These are phyloP conservation scores for Suillus decipiens DNA, from an alignment of 768 basidiomycete species.

Conservation along the genomic window DNA sequence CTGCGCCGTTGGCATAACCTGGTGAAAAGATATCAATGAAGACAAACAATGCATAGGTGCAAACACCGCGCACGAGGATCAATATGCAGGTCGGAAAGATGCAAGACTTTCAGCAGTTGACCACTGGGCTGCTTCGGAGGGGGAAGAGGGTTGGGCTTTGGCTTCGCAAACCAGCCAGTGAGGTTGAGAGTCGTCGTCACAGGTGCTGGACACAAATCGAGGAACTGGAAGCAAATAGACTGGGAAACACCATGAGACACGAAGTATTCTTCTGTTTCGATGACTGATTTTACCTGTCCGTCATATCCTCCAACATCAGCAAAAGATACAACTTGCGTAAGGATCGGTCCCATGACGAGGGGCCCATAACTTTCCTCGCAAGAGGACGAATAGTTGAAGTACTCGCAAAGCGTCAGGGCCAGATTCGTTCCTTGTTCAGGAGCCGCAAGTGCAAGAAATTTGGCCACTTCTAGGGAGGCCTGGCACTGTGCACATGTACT, in stretches of 20 bases:
- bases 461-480: slow-evolving; percentile 60
- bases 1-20: slow-evolving; percentile 71
- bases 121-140: slow-evolving; percentile 51
- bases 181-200: slow-evolving; percentile 61
- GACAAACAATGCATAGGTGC: slow-evolving; percentile 4
- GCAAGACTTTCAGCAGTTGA: slow-evolving; percentile 67
- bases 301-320: slow-evolving; percentile 74
- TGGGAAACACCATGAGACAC: slow-evolving; percentile 22
- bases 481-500: slow-evolving; percentile 62
- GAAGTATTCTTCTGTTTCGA: neutral
- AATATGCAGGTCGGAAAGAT: slow-evolving; percentile 77
- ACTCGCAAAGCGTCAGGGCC: slow-evolving; percentile 59
- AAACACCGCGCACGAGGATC: slow-evolving; percentile 56
- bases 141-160: slow-evolving; percentile 53
- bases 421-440: slow-evolving; percentile 61
- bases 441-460: slow-evolving; percentile 65
- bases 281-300: slow-evolving; percentile 53
- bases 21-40: slow-evolving; percentile 5
- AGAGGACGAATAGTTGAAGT: slow-evolving; percentile 50
- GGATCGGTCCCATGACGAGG: slow-evolving; percentile 53
- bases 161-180: slow-evolving; percentile 72
- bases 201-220: slow-evolving; percentile 55
- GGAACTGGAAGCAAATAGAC: slow-evolving; percentile 63
- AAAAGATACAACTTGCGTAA: slow-evolving; percentile 73
- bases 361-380: slow-evolving; percentile 53